phyloP scores from a whole-genome alignment of 306 rosid species.

The Dalbergia oliveri region DNA sequence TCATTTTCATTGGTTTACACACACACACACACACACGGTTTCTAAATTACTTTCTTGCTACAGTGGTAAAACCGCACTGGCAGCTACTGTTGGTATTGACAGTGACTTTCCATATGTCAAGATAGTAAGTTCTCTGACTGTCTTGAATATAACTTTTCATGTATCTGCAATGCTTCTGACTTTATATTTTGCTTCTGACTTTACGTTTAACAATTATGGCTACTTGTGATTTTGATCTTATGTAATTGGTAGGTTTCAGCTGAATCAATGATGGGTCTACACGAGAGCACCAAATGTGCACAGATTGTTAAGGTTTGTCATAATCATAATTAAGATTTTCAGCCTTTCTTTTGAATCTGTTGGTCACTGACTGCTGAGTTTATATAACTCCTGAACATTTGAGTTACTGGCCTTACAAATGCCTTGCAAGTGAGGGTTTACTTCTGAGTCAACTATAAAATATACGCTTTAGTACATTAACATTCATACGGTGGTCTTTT shows the following conservation, averaged over 20 bases:
- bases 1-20: slow-evolving; percentile 5
- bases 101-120: slow-evolving; percentile 98
- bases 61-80: slow-evolving; percentile 96
- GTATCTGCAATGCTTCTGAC: slow-evolving; percentile 38
- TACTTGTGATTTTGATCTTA: slow-evolving; percentile 36
- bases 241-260: slow-evolving; percentile 76
- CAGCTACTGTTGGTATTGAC: slow-evolving; percentile 96
- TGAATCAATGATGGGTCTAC: slow-evolving; percentile 95
- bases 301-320: slow-evolving; percentile 91
- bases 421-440: slow-evolving; percentile 36
- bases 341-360: slow-evolving; percentile 38
- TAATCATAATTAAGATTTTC: slow-evolving; percentile 4
- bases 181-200: slow-evolving; percentile 21
- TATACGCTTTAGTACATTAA: slow-evolving; percentile 22
- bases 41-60: slow-evolving; percentile 55
- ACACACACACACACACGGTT: background rate
- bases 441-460: slow-evolving; percentile 13
- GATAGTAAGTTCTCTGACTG: slow-evolving; percentile 73
- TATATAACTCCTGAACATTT: slow-evolving; percentile 14
- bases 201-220: slow-evolving; percentile 13
- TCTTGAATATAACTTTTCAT: slow-evolving; percentile 37
- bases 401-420: slow-evolving; percentile 23
- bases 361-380: background rate
- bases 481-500: slow-evolving; percentile 26
- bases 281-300: slow-evolving; percentile 92